Percentiles rank a stretch among this genome's conserved stretches.
These are phyloP conservation scores for Cystobasidium sp. DNA, from an alignment of 1,284 basidiomycete genomes.

Conservation along the genomic window DNA sequence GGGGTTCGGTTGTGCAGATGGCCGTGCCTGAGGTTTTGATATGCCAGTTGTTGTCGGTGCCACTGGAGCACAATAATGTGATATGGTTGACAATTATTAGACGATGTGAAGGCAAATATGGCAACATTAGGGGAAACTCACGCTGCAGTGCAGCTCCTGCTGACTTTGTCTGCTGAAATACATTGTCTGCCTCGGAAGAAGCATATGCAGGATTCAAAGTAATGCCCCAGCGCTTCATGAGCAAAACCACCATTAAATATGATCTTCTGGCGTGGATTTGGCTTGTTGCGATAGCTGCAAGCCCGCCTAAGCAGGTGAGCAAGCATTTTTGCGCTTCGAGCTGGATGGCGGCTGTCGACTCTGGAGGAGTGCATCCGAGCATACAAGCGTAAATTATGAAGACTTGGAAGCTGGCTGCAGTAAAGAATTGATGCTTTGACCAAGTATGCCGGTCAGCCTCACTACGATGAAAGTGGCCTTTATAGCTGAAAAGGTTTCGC, in stretches of 20 bases:
- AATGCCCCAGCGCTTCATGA: constrained; percentile 40
- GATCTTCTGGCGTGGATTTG: constrained; percentile 37
- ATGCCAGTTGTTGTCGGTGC: no score
- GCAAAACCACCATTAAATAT: constrained; percentile 30
- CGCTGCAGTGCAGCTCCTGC: background rate
- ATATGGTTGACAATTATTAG: background rate
- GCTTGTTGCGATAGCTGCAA: constrained; percentile 34
- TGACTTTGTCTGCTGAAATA: constrained; percentile 20
- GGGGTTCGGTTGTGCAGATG: background rate
- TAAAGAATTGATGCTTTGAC: constrained; percentile 41
- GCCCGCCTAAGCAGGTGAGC: constrained; percentile 31
- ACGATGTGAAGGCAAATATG: no score
- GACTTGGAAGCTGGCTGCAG: constrained; percentile 31
- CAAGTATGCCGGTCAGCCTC: background rate
- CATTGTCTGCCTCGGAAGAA: constrained; percentile 19
- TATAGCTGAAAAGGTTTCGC: background rate
- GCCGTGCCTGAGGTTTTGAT: background rate
- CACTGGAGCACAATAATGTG: no score
- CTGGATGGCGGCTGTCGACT: background rate
- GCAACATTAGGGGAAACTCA: no score
- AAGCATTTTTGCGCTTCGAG: constrained; percentile 14
- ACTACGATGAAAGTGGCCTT: no score
- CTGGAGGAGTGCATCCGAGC: constrained; percentile 4
- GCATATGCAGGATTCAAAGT: constrained; percentile 18
- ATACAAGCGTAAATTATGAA: constrained; percentile 38